These are phyloP conservation scores for Karstenula rhodostoma DNA, from an alignment of 2,329 filamentous ascomycete genomes.

Conservation along the genomic window DNA sequence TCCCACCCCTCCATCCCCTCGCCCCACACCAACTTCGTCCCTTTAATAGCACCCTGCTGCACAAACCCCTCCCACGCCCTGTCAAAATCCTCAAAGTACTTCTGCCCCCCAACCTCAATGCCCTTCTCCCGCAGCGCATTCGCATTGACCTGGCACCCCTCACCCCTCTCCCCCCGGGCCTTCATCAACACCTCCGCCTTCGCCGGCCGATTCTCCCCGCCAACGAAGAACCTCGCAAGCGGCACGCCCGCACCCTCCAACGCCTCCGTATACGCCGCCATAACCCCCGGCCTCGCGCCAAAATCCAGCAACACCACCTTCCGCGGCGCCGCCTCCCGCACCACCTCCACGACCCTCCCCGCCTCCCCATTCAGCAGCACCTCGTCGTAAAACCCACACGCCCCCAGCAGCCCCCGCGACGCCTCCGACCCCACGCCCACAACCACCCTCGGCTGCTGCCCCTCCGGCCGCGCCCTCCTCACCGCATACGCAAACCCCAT, in stretches of 20 bases:
- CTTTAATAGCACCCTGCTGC: constrained; percentile 20
- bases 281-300: constrained; percentile 26
- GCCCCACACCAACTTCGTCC: constrained; percentile 28
- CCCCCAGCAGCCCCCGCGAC: constrained; percentile 21
- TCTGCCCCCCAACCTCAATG: constrained; percentile 26
- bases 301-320: constrained; percentile 34
- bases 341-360: constrained; percentile 3
- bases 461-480: constrained; percentile 25
- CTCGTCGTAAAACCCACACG: constrained; percentile 31
- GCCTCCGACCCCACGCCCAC: constrained; percentile 30
- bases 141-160: constrained; percentile 29
- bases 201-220: constrained; percentile 24
- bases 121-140: constrained; percentile 30
- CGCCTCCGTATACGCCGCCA: constrained; percentile 18
- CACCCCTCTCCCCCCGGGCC: constrained; percentile 6
- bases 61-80: constrained; percentile 27
- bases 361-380: constrained; percentile 25
- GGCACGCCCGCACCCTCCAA: constrained; percentile 13
- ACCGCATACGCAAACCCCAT: constrained; percentile 30
- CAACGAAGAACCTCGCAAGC: constrained; percentile 26
- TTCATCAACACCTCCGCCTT: constrained; percentile 16
- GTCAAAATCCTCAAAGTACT: constrained; percentile 29
- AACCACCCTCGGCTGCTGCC: constrained; percentile 26
- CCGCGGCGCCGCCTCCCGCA: constrained; percentile 6
- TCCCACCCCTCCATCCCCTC: constrained; percentile 32